Percentiles rank a stretch among this genome's conserved stretches.
phyloP scores from a whole-genome alignment of 78 protist genomes.

The Neovahlkampfia damariscottae region DNA sequence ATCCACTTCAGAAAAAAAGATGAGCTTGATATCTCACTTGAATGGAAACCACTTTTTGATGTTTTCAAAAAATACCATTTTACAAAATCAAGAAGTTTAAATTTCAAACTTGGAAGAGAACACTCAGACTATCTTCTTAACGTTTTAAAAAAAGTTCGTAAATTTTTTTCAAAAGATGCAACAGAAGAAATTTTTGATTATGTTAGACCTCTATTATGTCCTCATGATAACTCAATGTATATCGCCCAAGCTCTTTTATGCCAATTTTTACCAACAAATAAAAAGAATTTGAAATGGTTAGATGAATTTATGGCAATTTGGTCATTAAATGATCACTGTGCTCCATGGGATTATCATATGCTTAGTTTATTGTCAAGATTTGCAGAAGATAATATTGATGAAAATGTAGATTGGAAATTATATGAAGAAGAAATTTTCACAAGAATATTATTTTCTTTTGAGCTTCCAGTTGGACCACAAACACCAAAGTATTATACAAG shows the following conservation, averaged over 20 bases:
- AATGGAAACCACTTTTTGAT: no score
- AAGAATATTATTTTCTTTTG: not conserved
- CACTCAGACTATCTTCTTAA: no score
- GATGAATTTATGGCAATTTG: not conserved
- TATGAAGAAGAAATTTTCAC: not conserved
- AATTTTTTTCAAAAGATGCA: slow-evolving; percentile 11
- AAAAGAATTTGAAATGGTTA: not conserved
- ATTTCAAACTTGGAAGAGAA: no score
- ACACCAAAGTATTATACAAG: not conserved
- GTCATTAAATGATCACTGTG: not conserved
- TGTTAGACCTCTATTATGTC: slow-evolving; percentile 12
- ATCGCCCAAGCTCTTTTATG: not conserved
- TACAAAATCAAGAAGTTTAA: no score
- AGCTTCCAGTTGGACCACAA: not conserved
- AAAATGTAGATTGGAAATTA: not conserved
- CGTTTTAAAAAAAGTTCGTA: slow-evolving; percentile 4
- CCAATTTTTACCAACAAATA: slow-evolving; percentile 17
- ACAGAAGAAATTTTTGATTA: slow-evolving; percentile 31
- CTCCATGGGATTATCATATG: slow-evolving; percentile 10
- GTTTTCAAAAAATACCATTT: no score
- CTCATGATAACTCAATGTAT: slow-evolving; percentile 12
- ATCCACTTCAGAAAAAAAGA: no score
- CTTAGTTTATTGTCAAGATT: slow-evolving; percentile 4
- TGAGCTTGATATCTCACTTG: no score
- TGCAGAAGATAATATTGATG: slow-evolving; percentile 6